phyloP scores from a whole-genome alignment of 192 early-diverging fungal genomes.

The Geranomyces variabilis region DNA sequence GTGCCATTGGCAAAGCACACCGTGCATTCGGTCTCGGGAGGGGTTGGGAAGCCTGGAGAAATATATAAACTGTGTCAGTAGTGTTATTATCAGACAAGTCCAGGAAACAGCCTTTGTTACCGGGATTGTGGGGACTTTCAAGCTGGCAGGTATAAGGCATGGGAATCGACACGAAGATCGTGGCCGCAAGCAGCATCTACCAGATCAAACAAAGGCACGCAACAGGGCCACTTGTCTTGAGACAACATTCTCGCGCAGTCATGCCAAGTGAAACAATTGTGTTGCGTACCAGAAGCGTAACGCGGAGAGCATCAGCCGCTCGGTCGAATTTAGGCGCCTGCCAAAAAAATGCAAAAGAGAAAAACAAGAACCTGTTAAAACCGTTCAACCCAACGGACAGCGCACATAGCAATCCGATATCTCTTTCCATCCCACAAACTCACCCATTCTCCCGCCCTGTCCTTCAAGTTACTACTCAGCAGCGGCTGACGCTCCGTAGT shows the following conservation, averaged over 20 bases:
- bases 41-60: too few relatives aligned
- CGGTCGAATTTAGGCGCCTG: constrained; percentile 22
- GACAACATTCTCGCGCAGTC: too few relatives aligned
- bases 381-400: too few relatives aligned
- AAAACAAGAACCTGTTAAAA: too few relatives aligned
- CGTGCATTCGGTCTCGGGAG: constrained; percentile 3
- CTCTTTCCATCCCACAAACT: too few relatives aligned
- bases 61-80: too few relatives aligned
- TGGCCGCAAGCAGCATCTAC: constrained; percentile 33
- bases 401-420: too few relatives aligned
- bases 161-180: constrained; percentile 20
- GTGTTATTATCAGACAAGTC: too few relatives aligned
- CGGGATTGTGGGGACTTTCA: neutral
- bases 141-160: constrained; percentile 13
- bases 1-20: constrained; percentile 24
- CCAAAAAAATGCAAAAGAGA: neutral
- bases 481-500: neutral
- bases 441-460: constrained; percentile 16
- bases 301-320: constrained; percentile 19
- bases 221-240: neutral
- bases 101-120: too few relatives aligned
- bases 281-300: constrained; percentile 13
- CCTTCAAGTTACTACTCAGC: neutral
- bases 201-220: neutral
- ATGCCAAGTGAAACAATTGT: too few relatives aligned